These are phyloP conservation scores for Schrenkiella parvula DNA, from an alignment of 345 rosid genomes.

Conservation along the genomic window DNA sequence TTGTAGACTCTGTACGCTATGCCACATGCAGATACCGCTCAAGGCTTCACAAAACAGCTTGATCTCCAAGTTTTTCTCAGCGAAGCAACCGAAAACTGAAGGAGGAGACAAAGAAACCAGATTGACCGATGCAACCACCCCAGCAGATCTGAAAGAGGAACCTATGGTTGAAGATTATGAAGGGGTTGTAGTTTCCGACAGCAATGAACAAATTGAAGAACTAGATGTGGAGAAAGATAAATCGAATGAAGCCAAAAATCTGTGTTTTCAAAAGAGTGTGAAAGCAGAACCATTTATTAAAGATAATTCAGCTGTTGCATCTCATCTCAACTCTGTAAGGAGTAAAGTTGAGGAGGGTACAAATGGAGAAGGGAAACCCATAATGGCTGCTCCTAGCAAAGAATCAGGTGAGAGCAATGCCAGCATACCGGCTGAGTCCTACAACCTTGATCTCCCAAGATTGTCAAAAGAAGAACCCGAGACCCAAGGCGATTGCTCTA, in stretches of 20 bases:
- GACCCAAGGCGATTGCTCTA: neutral
- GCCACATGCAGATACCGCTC: slow-evolving; percentile 48
- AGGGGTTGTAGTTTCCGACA: neutral
- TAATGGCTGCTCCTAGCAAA: neutral
- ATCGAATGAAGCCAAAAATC: neutral
- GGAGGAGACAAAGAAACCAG: slow-evolving; percentile 30
- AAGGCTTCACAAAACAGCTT: slow-evolving; percentile 48
- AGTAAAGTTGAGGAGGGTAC: slow-evolving; percentile 6
- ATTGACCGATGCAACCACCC: slow-evolving; percentile 6
- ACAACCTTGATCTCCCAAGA: neutral
- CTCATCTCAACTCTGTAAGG: neutral
- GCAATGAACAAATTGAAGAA: slow-evolving; percentile 1
- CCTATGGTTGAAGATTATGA: slow-evolving; percentile 3
- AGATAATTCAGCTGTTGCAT: neutral
- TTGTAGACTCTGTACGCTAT: too few species aligned
- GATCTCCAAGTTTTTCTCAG: slow-evolving; percentile 69
- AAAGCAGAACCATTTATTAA: slow-evolving; percentile 14
- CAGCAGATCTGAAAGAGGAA: slow-evolving; percentile 32
- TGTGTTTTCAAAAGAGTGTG: neutral
- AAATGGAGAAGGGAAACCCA: neutral
- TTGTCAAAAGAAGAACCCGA: slow-evolving; percentile 4
- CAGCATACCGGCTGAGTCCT: neutral
- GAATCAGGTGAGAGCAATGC: neutral
- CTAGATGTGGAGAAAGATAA: neutral
- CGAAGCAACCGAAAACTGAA: slow-evolving; percentile 48